Base-by-base conservation (phyloP, 331 rosid genomes). In the Rhamnella rubrinervis region DNA sequence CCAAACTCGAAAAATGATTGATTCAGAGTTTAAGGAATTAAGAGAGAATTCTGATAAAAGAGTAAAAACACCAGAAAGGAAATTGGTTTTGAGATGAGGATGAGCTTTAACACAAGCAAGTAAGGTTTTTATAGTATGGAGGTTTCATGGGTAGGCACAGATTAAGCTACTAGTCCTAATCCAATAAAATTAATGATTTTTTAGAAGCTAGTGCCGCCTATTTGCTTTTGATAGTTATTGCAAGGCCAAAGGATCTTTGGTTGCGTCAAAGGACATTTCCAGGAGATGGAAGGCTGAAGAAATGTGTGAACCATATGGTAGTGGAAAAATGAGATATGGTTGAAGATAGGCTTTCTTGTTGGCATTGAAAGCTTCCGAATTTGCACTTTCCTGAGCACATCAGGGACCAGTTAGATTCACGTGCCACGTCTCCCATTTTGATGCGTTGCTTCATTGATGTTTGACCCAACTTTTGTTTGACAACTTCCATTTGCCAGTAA, bases 161-260 rank as follows among this genome's bases (percentile, higher is more conserved):
- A 67, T 18, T 61, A 60, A 82, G 72, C 81, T 66, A 66, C 65
- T 17, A 35, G 90, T 80, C 83, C 12, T 21, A 71, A 65, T 85
- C 79, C 64, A 2, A 20, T 18, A 61, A 26, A 31, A 65, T 77
- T 67, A 64, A 64, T 76, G 76, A 85, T 1, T 0, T 44, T 80
- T 83, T 72, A 41, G 63, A 47, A 71, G 68, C 5, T 78, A 63
- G 89, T 87, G 96, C 96, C 87, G 88, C 40, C 80, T 88, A 20
- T 60, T 50, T 61, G 80, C 86, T 82, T 90, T 82, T 74, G 70
- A 12, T 49, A 76, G 77, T 85, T 67, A 82, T 51, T 77, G 80
- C 20, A 35, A 55, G 31, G 31, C 31, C 31, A 26, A 26, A 1
- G 31, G 31, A 26, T 3, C 4, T 26, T 26, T 26, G 31, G 62